Percentiles rank a stretch among this genome's conserved stretches.
Conservation (phyloP, 2,329 filamentous ascomycete genomes). For the Metarhizium brunneum region DNA sequence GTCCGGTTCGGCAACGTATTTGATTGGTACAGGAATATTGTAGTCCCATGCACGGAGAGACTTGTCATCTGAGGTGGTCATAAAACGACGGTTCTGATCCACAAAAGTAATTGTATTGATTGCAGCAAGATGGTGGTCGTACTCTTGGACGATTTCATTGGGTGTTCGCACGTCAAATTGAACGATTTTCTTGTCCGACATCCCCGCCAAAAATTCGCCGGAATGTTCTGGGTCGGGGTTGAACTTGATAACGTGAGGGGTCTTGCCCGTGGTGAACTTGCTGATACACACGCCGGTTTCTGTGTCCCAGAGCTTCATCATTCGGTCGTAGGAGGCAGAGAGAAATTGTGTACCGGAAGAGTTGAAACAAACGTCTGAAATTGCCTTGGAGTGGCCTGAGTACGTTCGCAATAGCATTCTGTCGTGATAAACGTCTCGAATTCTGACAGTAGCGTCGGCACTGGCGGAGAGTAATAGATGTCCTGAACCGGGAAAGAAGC, state of each 20-base stretch:
- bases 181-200: conserved; percentile 98
- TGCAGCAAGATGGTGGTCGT: conserved; percentile 95
- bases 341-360: conserved; percentile 75
- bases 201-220: conserved; percentile 89
- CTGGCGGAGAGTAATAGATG: conserved; percentile 85
- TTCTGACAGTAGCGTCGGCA: conserved; percentile 82
- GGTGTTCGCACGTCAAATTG: conserved; percentile 82
- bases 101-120: conserved; percentile 97
- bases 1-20: conserved; percentile 93
- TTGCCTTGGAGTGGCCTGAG: conserved; percentile 78
- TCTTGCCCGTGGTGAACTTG: conserved; percentile 89
- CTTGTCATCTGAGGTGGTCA: conserved; percentile 97
- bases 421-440: conserved; percentile 91
- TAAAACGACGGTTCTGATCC: conserved; percentile 88
- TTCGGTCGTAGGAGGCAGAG: conserved; percentile 84
- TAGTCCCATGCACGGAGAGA: conserved; percentile 96
- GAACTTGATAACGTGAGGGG: conserved; percentile 89
- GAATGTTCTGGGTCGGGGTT: conserved; percentile 69
- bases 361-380: conserved; percentile 87
- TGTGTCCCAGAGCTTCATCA: conserved; percentile 97
- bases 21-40: conserved; percentile 96
- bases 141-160: conserved; percentile 83
- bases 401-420: conserved; percentile 86
- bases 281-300: conserved; percentile 84
- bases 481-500: conserved; percentile 81